Evolutionary conservation across 2,329 filamentous ascomycete genomes (phyloP).

Genomic region (Bipolaris bicolor): DNA sequence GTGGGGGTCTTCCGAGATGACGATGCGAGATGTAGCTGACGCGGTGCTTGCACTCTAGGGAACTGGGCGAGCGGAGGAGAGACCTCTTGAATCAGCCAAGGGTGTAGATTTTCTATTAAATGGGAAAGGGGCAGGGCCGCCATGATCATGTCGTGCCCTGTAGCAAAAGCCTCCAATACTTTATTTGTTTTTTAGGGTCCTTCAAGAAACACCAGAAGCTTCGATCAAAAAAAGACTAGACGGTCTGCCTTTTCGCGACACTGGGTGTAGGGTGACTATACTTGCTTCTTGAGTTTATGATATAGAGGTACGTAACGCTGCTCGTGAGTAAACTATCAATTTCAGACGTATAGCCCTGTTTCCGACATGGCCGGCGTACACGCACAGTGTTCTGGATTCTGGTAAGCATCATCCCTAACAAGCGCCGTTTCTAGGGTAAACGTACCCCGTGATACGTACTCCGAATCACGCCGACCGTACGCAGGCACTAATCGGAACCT

Average conservation of each 20-base stretch:
- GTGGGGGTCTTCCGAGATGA: conserved; percentile 11
- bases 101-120: conserved; percentile 1
- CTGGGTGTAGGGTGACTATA: neutral
- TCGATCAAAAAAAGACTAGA: neutral
- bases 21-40: conserved; percentile 4
- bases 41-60: neutral
- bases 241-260: neutral
- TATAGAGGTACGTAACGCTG: neutral
- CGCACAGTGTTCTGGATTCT: neutral
- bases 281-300: neutral
- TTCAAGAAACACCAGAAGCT: neutral
- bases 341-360: neutral
- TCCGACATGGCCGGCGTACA: neutral
- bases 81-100: neutral
- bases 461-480: neutral
- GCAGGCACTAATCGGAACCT: neutral
- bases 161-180: conserved; percentile 5
- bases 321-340: neutral
- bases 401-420: conserved; percentile 6
- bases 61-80: neutral
- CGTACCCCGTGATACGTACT: neutral
- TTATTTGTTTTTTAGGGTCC: neutral
- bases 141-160: conserved; percentile 1
- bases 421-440: neutral
- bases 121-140: neutral